Evolutionary conservation across 805 yeast genomes (phyloP).

Genomic region (Candida qinlingensis): DNA sequence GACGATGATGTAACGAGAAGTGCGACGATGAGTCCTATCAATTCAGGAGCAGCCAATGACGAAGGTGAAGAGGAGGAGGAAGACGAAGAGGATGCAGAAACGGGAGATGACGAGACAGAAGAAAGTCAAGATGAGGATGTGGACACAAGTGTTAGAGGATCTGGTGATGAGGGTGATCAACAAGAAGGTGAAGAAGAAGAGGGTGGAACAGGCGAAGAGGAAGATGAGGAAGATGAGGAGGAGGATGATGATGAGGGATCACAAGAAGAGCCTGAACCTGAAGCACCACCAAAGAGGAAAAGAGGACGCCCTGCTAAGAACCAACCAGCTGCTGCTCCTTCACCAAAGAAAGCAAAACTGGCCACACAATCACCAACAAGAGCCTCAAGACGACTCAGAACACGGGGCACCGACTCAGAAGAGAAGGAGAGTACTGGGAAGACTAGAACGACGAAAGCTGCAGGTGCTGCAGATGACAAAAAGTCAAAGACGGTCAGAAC

Average conservation of each 20-base stretch:
- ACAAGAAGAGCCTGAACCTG: slow-evolving; percentile 3
- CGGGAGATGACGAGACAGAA: slow-evolving; percentile 3
- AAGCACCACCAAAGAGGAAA: slow-evolving; percentile 4
- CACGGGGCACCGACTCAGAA: slow-evolving; percentile 10
- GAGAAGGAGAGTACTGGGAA: slow-evolving; percentile 8
- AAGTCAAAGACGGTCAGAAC: slow-evolving; percentile 4
- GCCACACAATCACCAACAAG: not conserved
- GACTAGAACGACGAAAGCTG: slow-evolving; percentile 1
- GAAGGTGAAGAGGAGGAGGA: slow-evolving; percentile 7
- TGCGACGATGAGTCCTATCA: not conserved
- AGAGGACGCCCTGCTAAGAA: slow-evolving; percentile 4
- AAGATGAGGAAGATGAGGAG: slow-evolving; percentile 8
- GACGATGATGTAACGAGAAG: not conserved
- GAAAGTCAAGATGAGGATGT: slow-evolving; percentile 3
- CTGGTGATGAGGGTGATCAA: slow-evolving; percentile 5
- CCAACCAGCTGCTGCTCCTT: not conserved
- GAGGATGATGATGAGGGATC: slow-evolving; percentile 7
- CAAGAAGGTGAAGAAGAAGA: slow-evolving; percentile 13
- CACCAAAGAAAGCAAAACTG: slow-evolving; percentile 1
- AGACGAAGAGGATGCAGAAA: slow-evolving; percentile 6
- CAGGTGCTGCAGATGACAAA: not conserved
- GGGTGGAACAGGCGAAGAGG: slow-evolving; percentile 12
- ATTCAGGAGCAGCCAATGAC: slow-evolving; percentile 9
- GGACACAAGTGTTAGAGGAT: slow-evolving; percentile 2
- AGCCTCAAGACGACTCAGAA: slow-evolving; percentile 4